Evolutionary conservation across 306 rosid genomes (phyloP), one percentile per base, ranked within the genome.

Genomic region (Pyrus communis): DNA sequence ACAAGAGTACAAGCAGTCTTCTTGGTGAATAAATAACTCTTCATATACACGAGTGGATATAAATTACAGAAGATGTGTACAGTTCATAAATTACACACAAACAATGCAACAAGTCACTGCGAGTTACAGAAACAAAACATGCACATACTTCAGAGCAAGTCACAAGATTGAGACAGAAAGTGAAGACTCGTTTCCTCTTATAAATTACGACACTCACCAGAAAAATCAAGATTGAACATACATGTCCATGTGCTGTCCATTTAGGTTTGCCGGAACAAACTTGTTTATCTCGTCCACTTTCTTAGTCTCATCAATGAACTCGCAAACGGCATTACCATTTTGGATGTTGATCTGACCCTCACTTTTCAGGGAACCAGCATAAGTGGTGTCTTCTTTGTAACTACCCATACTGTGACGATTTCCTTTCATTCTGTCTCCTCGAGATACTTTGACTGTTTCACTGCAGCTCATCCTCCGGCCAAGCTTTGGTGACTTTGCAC

Each of bases 401-500:
- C 70, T 70, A 67, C 67, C 83, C 46, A 25, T 71, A 49, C 75
- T 76, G 45, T 59, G 86, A 45, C 87, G 83, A 77, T 79, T 88
- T 84, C 83, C 88, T 82, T 84, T 89, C 75, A 76, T 87, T 77
- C 81, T 79, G 73, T 62, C 75, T 76, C 77, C 82, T 40, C 74
- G 83, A 63, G 86, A 78, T 79, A 70, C 63, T 75, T 74, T 74
- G 77, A 77, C 80, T 7, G 86, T 76, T 70, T 85, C 86, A 51
- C 66, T 80, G 83, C 75, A 80, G 83, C 89, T 88, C 88, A 93
- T 96, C 76, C 89, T 89, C 71, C 97, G 85, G 71, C 99, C 98
- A 75, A 96, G 91, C 85, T 93, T 96, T 71, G 99, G 98, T 54
- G 99, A 93, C 85, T 88, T 96, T 52, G 97, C 97, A 58, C 99